Evolutionary conservation across 306 rosid genomes (phyloP).

Genomic region (Glycyrrhiza uralensis): DNA sequence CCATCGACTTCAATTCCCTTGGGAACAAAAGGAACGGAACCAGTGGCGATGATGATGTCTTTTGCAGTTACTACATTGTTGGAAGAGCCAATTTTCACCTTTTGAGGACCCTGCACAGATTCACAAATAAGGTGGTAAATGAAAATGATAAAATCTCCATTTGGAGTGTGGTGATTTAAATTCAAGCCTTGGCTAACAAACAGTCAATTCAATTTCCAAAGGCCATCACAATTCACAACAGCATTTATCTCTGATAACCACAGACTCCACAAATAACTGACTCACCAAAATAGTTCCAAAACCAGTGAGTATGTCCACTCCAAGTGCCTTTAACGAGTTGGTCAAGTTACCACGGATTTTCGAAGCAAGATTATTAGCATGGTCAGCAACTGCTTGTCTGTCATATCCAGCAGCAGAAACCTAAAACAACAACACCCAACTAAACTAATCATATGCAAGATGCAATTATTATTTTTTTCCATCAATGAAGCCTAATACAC

Average conservation of each 20-base stretch:
- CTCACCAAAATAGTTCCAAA: slow-evolving; percentile 82
- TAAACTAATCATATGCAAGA: no score
- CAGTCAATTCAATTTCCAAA: neutral
- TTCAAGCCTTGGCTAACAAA: slow-evolving; percentile 1
- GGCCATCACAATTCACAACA: neutral
- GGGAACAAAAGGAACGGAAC: slow-evolving; percentile 96
- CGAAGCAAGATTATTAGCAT: slow-evolving; percentile 92
- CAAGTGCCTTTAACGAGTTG: slow-evolving; percentile 87
- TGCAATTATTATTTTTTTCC: neutral
- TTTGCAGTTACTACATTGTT: slow-evolving; percentile 73
- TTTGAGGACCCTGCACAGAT: slow-evolving; percentile 75
- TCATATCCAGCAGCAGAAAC: slow-evolving; percentile 86
- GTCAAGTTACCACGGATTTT: slow-evolving; percentile 90
- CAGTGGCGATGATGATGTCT: slow-evolving; percentile 91
- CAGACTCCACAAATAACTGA: neutral
- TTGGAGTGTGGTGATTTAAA: neutral
- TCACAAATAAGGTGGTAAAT: slow-evolving; percentile 5
- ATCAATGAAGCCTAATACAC: neutral
- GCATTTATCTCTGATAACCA: neutral
- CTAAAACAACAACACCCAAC: slow-evolving; percentile 36
- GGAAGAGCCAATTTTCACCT: slow-evolving; percentile 82
- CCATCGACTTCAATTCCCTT: slow-evolving; percentile 97
- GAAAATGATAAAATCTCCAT: slow-evolving; percentile 10
- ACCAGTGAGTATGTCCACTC: slow-evolving; percentile 92
- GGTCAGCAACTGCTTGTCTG: slow-evolving; percentile 97